These are phyloP conservation scores for Dipodascus albidus DNA, from an alignment of 805 yeast species.

Conservation along the genomic window DNA sequence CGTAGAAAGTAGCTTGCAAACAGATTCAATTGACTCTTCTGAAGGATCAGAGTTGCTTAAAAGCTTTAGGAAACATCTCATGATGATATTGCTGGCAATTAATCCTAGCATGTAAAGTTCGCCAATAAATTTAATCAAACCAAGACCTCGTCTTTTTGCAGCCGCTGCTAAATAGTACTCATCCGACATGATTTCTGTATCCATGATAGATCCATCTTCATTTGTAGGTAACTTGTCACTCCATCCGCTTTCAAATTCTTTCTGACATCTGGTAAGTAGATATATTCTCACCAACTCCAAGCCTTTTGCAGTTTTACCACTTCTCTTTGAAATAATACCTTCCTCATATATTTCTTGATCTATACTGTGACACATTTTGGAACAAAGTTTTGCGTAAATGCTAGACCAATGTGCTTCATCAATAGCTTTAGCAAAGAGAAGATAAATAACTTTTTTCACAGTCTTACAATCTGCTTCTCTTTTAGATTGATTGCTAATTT, in stretches of 20 bases:
- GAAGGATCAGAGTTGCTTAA: not conserved
- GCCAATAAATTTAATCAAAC: not conserved
- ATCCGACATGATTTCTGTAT: not conserved
- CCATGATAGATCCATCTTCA: slow-evolving; percentile 1
- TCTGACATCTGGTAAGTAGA: not conserved
- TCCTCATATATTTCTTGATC: not conserved
- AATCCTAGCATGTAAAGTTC: not conserved
- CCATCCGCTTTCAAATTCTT: not conserved
- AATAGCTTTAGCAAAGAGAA: not conserved
- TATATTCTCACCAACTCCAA: not conserved
- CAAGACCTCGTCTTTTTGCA: not conserved
- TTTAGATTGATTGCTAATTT: not conserved
- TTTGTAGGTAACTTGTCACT: not conserved
- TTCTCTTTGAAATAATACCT: not conserved
- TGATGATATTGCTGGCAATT: not conserved
- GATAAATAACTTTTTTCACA: not conserved
- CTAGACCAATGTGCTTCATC: slow-evolving; percentile 1
- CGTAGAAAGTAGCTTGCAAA: not conserved
- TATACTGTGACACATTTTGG: not conserved
- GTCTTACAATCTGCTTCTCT: not conserved
- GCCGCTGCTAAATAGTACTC: not conserved
- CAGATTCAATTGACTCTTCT: not conserved
- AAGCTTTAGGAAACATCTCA: not conserved
- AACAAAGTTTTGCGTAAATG: not conserved
- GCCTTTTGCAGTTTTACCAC: not conserved